Evolutionary conservation across 495 filamentous ascomycete species (phyloP).

Genomic region (Aspergillus asperescens): DNA sequence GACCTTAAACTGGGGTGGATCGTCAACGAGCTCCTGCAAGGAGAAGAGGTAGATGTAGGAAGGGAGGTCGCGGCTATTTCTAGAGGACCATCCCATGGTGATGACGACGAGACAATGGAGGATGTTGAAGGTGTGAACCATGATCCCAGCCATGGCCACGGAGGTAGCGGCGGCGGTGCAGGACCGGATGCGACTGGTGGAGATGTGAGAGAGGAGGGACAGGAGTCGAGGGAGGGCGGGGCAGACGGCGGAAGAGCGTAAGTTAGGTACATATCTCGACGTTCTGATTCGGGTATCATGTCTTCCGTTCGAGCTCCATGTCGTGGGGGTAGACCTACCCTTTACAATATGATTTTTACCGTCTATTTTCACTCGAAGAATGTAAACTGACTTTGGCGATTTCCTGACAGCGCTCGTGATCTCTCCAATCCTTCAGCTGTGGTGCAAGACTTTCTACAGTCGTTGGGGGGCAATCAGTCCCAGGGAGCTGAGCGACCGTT

Average conservation of each 20-base stretch:
- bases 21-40: slow-evolving; percentile 76
- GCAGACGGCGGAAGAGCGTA: slow-evolving; percentile 98
- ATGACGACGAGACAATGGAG: slow-evolving; percentile 79
- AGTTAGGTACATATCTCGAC: slow-evolving; percentile 82
- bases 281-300: slow-evolving; percentile 13
- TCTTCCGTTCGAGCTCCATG: background rate
- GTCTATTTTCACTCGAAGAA: background rate
- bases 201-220: slow-evolving; percentile 84
- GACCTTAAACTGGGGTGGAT: slow-evolving; percentile 79
- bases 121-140: slow-evolving; percentile 65
- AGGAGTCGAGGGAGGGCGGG: slow-evolving; percentile 80
- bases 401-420: slow-evolving; percentile 33
- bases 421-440: slow-evolving; percentile 55
- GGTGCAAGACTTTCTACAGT: slow-evolving; percentile 83
- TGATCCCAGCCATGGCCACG: slow-evolving; percentile 50
- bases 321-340: slow-evolving; percentile 7
- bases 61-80: slow-evolving; percentile 64
- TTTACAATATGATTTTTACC: slow-evolving; percentile 4
- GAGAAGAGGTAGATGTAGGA: slow-evolving; percentile 82
- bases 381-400: slow-evolving; percentile 10
- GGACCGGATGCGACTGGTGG: slow-evolving; percentile 82
- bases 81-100: slow-evolving; percentile 44
- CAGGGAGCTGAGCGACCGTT: slow-evolving; percentile 57
- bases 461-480: slow-evolving; percentile 60
- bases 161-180: slow-evolving; percentile 67